Percentiles rank a stretch among this genome's conserved stretches.
phyloP scores from a whole-genome alignment of 345 rosid species.

The Lagerstroemia speciosa region DNA sequence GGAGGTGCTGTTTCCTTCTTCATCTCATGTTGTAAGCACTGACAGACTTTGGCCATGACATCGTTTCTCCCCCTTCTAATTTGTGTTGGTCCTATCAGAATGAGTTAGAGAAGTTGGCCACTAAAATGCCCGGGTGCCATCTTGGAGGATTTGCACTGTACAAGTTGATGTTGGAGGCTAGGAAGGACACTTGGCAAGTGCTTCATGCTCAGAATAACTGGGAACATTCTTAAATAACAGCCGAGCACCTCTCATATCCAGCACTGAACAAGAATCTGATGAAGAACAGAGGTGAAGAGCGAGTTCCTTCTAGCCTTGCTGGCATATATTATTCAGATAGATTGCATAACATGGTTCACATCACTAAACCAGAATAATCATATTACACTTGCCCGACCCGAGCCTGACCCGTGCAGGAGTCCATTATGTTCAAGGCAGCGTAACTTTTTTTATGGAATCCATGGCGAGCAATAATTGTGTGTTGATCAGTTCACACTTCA shows the following conservation, averaged over 20 bases:
- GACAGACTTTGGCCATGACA: neutral
- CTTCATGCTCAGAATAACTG: neutral
- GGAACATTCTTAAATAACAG: neutral
- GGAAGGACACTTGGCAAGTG: conserved; percentile 18
- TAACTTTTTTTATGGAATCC: neutral
- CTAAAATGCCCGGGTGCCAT: conserved; percentile 93
- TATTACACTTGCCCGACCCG: no score
- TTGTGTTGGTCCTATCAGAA: conserved; percentile 28
- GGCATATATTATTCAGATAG: neutral
- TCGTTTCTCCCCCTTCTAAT: neutral
- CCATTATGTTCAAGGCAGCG: neutral
- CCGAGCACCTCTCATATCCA: neutral
- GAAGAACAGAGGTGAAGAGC: neutral
- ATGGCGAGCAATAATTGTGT: neutral
- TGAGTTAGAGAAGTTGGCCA: conserved; percentile 53
- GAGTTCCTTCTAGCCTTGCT: neutral
- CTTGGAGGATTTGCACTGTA: conserved; percentile 82
- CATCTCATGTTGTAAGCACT: neutral
- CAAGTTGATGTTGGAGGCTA: conserved; percentile 49
- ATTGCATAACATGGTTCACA: neutral
- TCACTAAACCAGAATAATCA: neutral
- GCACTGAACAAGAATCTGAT: neutral
- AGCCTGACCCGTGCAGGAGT: neutral
- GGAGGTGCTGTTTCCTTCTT: neutral
- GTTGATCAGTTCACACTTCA: no score